Evolutionary conservation across 2,329 filamentous ascomycete genomes (phyloP), one percentile per base, ranked within the genome.

Genomic region (Aspergillus calidoustus): DNA sequence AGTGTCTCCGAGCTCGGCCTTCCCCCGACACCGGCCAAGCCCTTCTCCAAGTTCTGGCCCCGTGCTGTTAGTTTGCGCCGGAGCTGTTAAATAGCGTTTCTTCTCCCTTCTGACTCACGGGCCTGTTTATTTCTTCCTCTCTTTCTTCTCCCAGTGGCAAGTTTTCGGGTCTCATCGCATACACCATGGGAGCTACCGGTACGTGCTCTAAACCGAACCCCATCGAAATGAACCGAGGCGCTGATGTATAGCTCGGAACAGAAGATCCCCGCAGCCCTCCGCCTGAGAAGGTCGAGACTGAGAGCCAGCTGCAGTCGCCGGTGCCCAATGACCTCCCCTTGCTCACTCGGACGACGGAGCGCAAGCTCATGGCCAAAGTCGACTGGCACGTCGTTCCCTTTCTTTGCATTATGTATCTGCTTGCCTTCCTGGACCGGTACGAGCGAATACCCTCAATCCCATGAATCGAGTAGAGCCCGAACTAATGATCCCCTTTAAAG

Each of bases 371-470:
- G 79, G 77, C 83, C 64, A 90, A 88, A 76, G 88, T 93, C 71
- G 91, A 93, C 74, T 74, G 87, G 66, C 87, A 85, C 67, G 83
- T 94, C 55, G 80, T 94, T 56, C 91, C 91, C 0, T 90, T 89
- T 66, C 81, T 94, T 57, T 89, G 86, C 72, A 80, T 93, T 63
- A 81, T 93, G 74, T 92, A 91, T 72, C 77, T 91, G 46, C 79
- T 91, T 53, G 88, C 89, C 43, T 91, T 91, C 70, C 78, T 91
- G 54, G 87, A 82, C 63, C 77, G 80, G 79, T 81, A 77, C 61
- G 52, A 28, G 46, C 38, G 8, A 38, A 11, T 19, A n/a, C 13
- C 30, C 13, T 5, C 19, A n/a, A 8, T 41, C 9, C 43, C 15
- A 25, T 34, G 7, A 28, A 31, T 43, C 15, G 25, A n/a, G 19